Conservation (phyloP, 805 yeast species). For the Hyphopichia homilentoma region DNA sequence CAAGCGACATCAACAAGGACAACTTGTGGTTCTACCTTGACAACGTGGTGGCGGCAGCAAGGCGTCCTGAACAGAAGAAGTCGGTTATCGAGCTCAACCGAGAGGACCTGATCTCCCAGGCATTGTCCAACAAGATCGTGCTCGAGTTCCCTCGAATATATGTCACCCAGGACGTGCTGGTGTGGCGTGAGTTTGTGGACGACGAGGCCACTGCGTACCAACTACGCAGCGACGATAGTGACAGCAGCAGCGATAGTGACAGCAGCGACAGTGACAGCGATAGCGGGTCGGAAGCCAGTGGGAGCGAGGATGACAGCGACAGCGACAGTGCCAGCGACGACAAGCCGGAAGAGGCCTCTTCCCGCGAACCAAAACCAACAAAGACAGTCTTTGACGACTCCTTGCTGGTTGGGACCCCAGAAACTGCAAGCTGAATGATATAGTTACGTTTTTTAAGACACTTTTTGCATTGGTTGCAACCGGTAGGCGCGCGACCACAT, state of each 20-base stretch:
- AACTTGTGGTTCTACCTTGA: conserved; percentile 29
- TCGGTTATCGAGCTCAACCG: conserved; percentile 37
- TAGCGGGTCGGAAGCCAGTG: conserved; percentile 15
- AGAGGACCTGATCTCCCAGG: conserved; percentile 39
- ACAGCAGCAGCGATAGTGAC: conserved; percentile 5
- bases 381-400: background rate
- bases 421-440: too few species aligned
- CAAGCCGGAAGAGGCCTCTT: conserved; percentile 33
- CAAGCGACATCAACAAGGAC: conserved; percentile 16
- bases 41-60: conserved; percentile 21
- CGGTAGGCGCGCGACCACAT: too few species aligned
- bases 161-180: conserved; percentile 25
- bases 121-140: conserved; percentile 54
- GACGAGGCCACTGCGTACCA: conserved; percentile 17
- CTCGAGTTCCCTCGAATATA: conserved; percentile 76
- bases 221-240: conserved; percentile 2
- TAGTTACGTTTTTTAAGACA: too few species aligned
- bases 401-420: too few species aligned
- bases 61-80: conserved; percentile 9
- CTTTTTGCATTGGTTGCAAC: too few species aligned
- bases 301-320: conserved; percentile 6
- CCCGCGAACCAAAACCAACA: conserved; percentile 13
- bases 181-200: conserved; percentile 21
- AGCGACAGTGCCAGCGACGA: conserved; percentile 14
- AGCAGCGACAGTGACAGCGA: conserved; percentile 13